Evolutionary conservation across 345 rosid species (phyloP).

Genomic region (Dimocarpus longan): DNA sequence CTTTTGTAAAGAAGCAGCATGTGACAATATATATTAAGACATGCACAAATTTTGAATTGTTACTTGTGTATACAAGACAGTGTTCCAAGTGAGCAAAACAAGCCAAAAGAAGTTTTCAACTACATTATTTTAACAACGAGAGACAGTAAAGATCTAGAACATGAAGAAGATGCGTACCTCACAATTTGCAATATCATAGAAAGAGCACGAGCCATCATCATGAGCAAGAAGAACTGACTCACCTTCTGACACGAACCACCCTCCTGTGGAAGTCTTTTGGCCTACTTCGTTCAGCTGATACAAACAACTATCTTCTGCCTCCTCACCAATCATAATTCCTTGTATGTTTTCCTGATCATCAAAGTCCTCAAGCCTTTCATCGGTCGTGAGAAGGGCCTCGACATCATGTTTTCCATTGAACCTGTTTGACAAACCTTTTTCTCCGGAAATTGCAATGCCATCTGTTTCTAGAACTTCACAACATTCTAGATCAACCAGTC

Average conservation of each 20-base stretch:
- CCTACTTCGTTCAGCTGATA: slow-evolving; percentile 70
- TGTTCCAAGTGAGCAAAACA: background rate
- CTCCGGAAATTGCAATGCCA: slow-evolving; percentile 42
- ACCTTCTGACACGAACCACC: slow-evolving; percentile 99
- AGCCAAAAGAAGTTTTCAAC: background rate
- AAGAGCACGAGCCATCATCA: slow-evolving; percentile 89
- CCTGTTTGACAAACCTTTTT: slow-evolving; percentile 35
- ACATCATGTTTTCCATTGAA: slow-evolving; percentile 35
- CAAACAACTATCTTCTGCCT: slow-evolving; percentile 51
- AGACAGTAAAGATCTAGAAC: background rate
- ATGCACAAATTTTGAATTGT: background rate
- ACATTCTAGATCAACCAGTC: slow-evolving; percentile 32
- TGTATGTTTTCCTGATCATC: slow-evolving; percentile 71
- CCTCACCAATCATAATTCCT: slow-evolving; percentile 45
- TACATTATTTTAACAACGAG: background rate
- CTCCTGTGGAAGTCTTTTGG: slow-evolving; percentile 70
- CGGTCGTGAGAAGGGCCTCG: slow-evolving; percentile 60
- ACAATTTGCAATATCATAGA: slow-evolving; percentile 75
- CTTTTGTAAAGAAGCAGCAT: background rate
- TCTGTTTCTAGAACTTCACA: slow-evolving; percentile 65
- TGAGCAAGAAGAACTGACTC: slow-evolving; percentile 93
- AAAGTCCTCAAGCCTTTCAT: slow-evolving; percentile 81
- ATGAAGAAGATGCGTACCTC: slow-evolving; percentile 54
- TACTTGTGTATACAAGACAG: background rate
- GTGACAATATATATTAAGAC: background rate